A percentile compares a stretch with the other conserved stretches of the same genome.
phyloP scores from a whole-genome alignment of 2,329 filamentous ascomycete species.

The Epichloe coenophiala region DNA sequence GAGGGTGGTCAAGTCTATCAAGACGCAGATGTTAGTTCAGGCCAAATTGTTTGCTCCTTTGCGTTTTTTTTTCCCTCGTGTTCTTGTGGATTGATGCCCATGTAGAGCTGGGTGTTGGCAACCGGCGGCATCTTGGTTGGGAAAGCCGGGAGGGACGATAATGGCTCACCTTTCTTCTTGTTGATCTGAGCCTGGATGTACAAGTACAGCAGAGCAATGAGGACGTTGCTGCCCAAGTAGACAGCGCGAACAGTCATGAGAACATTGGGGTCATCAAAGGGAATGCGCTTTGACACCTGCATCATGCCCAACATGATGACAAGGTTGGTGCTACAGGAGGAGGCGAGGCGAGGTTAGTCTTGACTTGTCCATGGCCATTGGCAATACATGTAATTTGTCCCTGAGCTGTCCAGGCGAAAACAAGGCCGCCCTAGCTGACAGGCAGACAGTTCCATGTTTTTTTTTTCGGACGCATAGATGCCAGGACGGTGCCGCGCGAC shows the following conservation, averaged over 20 bases:
- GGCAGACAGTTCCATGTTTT: background rate
- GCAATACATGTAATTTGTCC: background rate
- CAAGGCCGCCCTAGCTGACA: background rate
- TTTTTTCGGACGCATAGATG: background rate
- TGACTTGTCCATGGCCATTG: background rate
- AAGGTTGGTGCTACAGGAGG: constrained; percentile 61
- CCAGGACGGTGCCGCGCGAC: background rate
- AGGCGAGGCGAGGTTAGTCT: constrained; percentile 11
- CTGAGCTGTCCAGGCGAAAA: background rate
- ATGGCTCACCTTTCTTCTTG: constrained; percentile 78
- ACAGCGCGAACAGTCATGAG: constrained; percentile 42
- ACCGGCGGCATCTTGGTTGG: background rate
- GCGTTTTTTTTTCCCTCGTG: background rate
- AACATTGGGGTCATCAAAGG: constrained; percentile 68
- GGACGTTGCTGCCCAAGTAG: constrained; percentile 52
- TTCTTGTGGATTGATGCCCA: background rate
- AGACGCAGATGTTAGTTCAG: background rate
- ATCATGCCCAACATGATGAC: constrained; percentile 95
- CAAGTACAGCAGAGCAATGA: constrained; percentile 75
- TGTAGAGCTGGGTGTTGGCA: background rate
- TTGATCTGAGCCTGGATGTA: constrained; percentile 79
- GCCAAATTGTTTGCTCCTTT: background rate
- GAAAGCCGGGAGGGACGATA: background rate
- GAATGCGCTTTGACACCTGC: constrained; percentile 92
- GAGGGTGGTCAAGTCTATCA: constrained; percentile 79